Evolutionary conservation across 495 filamentous ascomycete species (phyloP).

Genomic region (Aspergillus avenaceus): DNA sequence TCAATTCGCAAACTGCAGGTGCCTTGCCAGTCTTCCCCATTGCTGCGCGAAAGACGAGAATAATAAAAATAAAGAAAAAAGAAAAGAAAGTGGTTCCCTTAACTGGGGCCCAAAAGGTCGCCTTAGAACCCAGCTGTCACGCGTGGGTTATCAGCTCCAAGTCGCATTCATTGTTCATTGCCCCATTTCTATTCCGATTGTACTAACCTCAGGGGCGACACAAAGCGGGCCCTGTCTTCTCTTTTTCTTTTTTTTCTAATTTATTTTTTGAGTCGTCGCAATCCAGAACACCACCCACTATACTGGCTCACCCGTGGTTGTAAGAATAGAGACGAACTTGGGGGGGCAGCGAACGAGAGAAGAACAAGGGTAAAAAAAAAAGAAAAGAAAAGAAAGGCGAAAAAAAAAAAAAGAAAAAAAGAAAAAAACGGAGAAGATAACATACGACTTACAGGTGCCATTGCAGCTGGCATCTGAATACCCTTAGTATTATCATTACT

Average conservation of each 20-base stretch:
- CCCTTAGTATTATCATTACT: not conserved
- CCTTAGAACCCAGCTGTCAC: not conserved
- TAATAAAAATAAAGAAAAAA: not conserved
- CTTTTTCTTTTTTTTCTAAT: too few species aligned
- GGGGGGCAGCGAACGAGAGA: not conserved
- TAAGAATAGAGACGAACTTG: slow-evolving; percentile 1
- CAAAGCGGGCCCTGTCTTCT: slow-evolving; percentile 2
- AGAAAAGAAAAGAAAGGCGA: not conserved
- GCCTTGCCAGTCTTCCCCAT: not conserved
- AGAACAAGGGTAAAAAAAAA: not conserved
- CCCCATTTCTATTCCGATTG: not conserved
- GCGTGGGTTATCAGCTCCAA: not conserved
- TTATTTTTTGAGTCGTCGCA: slow-evolving; percentile 5
- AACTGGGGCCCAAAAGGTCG: not conserved
- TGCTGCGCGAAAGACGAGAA: not conserved
- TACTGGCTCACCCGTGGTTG: slow-evolving; percentile 4
- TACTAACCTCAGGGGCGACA: slow-evolving; percentile 2
- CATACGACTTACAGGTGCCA: not conserved
- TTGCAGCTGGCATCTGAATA: not conserved
- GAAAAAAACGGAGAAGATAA: not conserved
- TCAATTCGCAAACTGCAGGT: not conserved
- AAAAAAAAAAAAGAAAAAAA: not conserved
- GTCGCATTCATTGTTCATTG: not conserved
- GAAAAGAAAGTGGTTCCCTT: not conserved
- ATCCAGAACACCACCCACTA: slow-evolving; percentile 2